A percentile compares a stretch with the other conserved stretches of the same genome.
Evolutionary conservation across 1,284 basidiomycete genomes (phyloP).

Genomic region (Cryptococcus sp.): DNA sequence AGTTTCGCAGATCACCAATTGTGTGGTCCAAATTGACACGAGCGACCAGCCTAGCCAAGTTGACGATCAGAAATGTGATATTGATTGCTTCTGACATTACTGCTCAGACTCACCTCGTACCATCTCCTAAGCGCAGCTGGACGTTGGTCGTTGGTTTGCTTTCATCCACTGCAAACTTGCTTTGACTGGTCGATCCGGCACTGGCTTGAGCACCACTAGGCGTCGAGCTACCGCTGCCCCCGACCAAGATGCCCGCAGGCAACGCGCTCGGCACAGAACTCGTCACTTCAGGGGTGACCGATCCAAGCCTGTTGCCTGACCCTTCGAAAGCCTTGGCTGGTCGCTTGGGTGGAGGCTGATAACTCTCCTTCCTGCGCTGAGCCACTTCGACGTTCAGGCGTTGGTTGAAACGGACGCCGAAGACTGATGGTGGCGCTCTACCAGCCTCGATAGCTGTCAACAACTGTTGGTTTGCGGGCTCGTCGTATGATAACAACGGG

Average conservation of each 20-base stretch:
- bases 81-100: neutral
- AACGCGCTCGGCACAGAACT: conserved; percentile 51
- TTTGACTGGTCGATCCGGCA: conserved; percentile 48
- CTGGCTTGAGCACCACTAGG: conserved; percentile 24
- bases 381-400: conserved; percentile 82
- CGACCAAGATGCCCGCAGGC: conserved; percentile 60
- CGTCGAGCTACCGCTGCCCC: conserved; percentile 40
- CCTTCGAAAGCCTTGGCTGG: conserved; percentile 66
- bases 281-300: conserved; percentile 57
- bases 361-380: conserved; percentile 74
- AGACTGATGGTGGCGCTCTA: conserved; percentile 73
- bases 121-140: conserved; percentile 89
- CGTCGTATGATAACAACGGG: conserved; percentile 78
- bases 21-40: conserved; percentile 92
- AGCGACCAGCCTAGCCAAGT: conserved; percentile 66
- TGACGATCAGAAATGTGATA: neutral
- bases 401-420: conserved; percentile 78
- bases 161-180: conserved; percentile 76
- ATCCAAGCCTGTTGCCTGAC: conserved; percentile 79
- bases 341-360: conserved; percentile 57
- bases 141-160: conserved; percentile 80
- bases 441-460: conserved; percentile 80
- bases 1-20: conserved; percentile 78
- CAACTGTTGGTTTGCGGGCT: conserved; percentile 72
- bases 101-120: conserved; percentile 65